Base-by-base conservation (phyloP, 2,329 filamentous ascomycete species). In the Hirsutella rhossiliensis region DNA sequence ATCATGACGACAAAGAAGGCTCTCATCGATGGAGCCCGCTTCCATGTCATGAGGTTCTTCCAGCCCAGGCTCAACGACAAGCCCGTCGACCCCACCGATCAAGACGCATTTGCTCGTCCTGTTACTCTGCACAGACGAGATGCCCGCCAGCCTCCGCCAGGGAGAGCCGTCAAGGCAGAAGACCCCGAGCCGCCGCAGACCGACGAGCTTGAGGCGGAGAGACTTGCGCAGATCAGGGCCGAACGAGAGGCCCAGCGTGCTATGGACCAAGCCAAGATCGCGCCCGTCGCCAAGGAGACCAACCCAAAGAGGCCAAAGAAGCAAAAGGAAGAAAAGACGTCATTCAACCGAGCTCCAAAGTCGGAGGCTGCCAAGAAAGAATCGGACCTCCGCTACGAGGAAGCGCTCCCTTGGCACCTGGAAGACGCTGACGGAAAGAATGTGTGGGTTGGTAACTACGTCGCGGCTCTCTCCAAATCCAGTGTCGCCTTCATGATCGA, bases 391-490 rank as follows among this genome's bases (percentile, higher is more conserved):
- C 83, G 89, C 50, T 98, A 97, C 52, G 92, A 97, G 60, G 92
- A 98, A 62, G 87, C 90, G 4, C 70, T 96, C 41, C 92, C 92
- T 6, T 98, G 92, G 92, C 89, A 96, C 60, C 65, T 98, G 31
- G 92, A 98, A 60, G 92, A 98, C 61, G 94, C 89, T 36, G 90
- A 98, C 56, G 87, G 88, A 50, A 95, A 90, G 62, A 90, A 95
- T 54, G 84, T 86, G 3, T 97, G 89, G 87, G 82, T 92, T 30
- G 92, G 89, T 38, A 84, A 82, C 45, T 96, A 97, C 54, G 85
- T 97, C 55, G 84, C 84, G 23, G 86, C 88, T 17, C 73, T 97
- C 32, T 95, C 90, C 0, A 82, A 90, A 54, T 81, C 86, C 42
- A 86, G 88, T 42, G 82, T 94, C 51, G 82, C 94, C 43, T 75